These are phyloP conservation scores for Zoysia japonica DNA, from an alignment of 176 grass and related monocot genomes.

Conservation along the genomic window DNA sequence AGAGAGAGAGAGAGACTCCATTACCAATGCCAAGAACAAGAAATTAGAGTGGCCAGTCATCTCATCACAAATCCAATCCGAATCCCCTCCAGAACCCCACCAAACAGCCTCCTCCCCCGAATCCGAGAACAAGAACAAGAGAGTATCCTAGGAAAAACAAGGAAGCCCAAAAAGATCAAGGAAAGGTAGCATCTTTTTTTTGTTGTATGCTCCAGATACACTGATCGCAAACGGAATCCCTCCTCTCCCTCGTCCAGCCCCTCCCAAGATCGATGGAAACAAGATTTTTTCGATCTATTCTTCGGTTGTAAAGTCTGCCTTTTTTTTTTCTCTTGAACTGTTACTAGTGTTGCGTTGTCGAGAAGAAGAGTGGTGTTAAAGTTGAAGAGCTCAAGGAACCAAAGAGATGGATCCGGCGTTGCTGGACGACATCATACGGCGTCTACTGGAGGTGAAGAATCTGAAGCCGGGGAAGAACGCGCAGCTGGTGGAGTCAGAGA, in stretches of 20 bases:
- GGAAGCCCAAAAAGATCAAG: constrained; percentile 19
- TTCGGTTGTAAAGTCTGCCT: constrained; percentile 12
- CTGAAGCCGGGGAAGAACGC: constrained; percentile 61
- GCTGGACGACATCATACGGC: constrained; percentile 62
- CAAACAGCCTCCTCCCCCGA: constrained; percentile 17
- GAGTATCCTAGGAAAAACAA: constrained; percentile 21
- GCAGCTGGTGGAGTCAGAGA: constrained; percentile 67
- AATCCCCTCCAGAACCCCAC: constrained; percentile 54
- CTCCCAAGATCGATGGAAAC: background rate
- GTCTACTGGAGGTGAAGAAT: constrained; percentile 62
- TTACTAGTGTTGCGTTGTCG: constrained; percentile 31
- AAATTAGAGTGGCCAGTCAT: constrained; percentile 31
- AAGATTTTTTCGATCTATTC: constrained; percentile 30
- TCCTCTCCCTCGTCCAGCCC: background rate
- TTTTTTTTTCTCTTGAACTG: constrained; percentile 24
- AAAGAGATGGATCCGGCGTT: constrained; percentile 61
- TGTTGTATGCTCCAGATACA: background rate
- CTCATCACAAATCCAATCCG: constrained; percentile 40
- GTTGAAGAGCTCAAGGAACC: constrained; percentile 27
- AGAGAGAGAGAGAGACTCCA: background rate
- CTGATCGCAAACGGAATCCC: constrained; percentile 24
- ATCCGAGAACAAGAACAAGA: constrained; percentile 55
- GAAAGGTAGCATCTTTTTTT: constrained; percentile 43
- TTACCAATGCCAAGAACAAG: constrained; percentile 52
- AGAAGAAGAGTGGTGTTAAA: constrained; percentile 24